Percentiles rank a stretch among this genome's conserved stretches.
These are phyloP conservation scores for Isochrysis galbana DNA, from an alignment of 78 protist genomes.

Conservation along the genomic window DNA sequence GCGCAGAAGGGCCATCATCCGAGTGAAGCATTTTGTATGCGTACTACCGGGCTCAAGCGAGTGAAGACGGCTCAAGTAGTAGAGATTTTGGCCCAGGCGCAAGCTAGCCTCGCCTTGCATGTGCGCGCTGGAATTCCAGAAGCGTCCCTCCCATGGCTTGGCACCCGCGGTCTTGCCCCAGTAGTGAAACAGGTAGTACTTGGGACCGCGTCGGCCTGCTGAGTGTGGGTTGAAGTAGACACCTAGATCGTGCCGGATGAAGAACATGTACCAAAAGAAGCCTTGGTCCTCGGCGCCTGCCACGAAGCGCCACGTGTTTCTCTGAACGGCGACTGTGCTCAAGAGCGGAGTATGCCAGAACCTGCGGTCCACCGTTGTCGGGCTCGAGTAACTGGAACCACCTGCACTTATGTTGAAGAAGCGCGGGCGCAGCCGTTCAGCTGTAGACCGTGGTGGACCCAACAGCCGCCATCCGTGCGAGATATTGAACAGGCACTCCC, in stretches of 20 bases:
- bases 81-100: background rate
- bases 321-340: background rate
- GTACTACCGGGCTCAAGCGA: too few species aligned
- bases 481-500: background rate
- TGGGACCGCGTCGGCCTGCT: background rate
- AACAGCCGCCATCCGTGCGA: background rate
- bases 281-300: background rate
- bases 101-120: background rate
- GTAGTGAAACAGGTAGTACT: background rate
- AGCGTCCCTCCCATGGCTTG: background rate
- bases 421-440: background rate
- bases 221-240: background rate
- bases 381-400: background rate
- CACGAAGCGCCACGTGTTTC: background rate
- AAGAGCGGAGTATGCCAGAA: background rate
- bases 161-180: background rate
- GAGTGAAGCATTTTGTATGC: too few species aligned
- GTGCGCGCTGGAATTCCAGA: background rate
- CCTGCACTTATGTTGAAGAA: background rate
- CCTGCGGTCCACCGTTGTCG: background rate
- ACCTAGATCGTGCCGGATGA: background rate
- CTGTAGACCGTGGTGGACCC: background rate
- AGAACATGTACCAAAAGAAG: background rate
- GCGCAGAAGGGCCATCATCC: too few species aligned
- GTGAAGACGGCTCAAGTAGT: background rate